These are phyloP conservation scores for Auxenochlorella pyrenoidosa DNA, from an alignment of 139 green algal genomes.

Conservation along the genomic window DNA sequence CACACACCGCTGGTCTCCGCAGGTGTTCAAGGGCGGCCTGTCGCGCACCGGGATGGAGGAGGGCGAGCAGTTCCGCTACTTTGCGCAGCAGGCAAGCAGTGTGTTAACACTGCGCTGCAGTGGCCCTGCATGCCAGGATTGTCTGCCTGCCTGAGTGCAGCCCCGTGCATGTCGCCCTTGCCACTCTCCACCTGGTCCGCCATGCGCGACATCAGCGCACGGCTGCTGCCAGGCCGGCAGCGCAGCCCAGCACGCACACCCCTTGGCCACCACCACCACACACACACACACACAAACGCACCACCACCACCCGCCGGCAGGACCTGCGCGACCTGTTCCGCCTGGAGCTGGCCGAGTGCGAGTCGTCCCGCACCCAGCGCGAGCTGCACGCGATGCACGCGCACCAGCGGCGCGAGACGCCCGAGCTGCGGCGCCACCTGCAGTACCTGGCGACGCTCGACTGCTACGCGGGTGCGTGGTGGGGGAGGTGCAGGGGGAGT, in stretches of 20 bases:
- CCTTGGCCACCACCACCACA: too few species aligned
- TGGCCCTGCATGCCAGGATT: too few species aligned
- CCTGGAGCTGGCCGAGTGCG: slow-evolving; percentile 61
- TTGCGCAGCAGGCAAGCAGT: slow-evolving; percentile 60
- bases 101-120: too few species aligned
- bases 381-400: slow-evolving; percentile 77
- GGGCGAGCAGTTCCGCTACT: slow-evolving; percentile 80
- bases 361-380: slow-evolving; percentile 68
- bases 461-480: slow-evolving; percentile 50
- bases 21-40: slow-evolving; percentile 86
- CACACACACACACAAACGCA: too few species aligned
- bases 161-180: too few species aligned
- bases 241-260: background rate
- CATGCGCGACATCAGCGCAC: too few species aligned
- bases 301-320: slow-evolving; percentile 35
- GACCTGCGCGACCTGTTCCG: slow-evolving; percentile 87
- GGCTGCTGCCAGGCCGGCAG: too few species aligned
- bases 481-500: background rate
- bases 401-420: slow-evolving; percentile 53
- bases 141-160: too few species aligned
- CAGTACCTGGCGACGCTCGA: slow-evolving; percentile 48
- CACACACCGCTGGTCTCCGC: background rate
- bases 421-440: slow-evolving; percentile 63
- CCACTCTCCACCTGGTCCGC: too few species aligned
- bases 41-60: slow-evolving; percentile 77